Evolutionary conservation across 169 alveolate genomes (phyloP).

Genomic region (Amoebophrya sp.): DNA sequence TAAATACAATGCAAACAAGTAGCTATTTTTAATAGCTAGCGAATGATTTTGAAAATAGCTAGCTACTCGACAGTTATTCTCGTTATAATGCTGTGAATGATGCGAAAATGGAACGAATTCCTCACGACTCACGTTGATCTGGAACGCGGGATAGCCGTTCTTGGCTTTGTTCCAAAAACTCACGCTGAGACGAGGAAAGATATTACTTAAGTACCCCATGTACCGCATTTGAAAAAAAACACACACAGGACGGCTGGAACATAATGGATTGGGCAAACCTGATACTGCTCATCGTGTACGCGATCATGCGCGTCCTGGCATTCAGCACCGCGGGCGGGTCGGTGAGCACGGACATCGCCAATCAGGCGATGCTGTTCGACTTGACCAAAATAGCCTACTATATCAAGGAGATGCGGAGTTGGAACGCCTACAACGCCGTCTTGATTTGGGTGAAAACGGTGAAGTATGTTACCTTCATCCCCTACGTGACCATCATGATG

Average conservation of each 20-base stretch:
- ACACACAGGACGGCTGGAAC: conserved; percentile 26
- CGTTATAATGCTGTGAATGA: too few species aligned
- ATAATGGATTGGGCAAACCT: conserved; percentile 29
- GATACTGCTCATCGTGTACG: conserved; percentile 21
- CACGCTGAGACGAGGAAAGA: too few species aligned
- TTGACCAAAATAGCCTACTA: neutral
- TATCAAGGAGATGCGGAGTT: neutral
- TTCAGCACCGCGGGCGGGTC: neutral
- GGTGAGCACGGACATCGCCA: neutral
- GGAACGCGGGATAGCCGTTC: too few species aligned
- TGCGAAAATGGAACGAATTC: too few species aligned
- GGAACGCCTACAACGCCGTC: conserved; percentile 4
- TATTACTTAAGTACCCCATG: too few species aligned
- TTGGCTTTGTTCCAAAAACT: too few species aligned
- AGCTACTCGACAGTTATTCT: too few species aligned
- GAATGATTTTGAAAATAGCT: too few species aligned
- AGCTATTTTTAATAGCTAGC: too few species aligned
- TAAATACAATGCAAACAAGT: too few species aligned
- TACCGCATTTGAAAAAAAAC: neutral
- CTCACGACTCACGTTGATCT: too few species aligned
- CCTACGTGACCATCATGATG: conserved; percentile 20
- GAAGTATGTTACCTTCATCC: neutral
- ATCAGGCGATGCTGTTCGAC: neutral
- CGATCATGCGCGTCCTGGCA: neutral
- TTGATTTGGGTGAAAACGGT: neutral